These are phyloP conservation scores for Apiospora aurea DNA, from an alignment of 2,329 filamentous ascomycete species.

Conservation along the genomic window DNA sequence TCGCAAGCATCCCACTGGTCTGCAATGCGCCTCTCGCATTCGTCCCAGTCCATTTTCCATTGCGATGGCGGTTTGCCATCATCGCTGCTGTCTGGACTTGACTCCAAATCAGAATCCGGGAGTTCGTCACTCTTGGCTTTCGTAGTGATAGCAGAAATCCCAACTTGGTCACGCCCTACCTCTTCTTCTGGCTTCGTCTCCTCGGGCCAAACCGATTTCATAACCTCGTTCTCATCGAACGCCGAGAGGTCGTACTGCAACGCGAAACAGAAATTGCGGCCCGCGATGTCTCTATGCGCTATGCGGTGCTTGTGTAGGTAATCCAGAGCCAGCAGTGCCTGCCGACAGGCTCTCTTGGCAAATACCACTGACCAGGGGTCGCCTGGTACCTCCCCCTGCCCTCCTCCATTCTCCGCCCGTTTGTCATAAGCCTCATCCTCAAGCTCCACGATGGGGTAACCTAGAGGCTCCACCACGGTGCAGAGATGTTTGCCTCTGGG, in stretches of 20 bases:
- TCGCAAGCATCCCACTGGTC: constrained; percentile 10
- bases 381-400: not conserved
- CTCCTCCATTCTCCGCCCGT: not conserved
- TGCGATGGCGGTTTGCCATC: not conserved
- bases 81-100: not conserved
- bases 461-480: not conserved
- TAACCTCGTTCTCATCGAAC: not conserved
- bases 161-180: not conserved
- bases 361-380: not conserved
- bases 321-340: not conserved
- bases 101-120: not conserved
- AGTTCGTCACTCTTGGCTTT: not conserved
- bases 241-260: constrained; percentile 12
- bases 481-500: constrained; percentile 1
- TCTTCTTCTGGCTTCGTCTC: not conserved
- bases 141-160: not conserved
- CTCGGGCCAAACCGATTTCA: constrained; percentile 5
- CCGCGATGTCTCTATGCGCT: not conserved
- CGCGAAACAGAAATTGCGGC: not conserved
- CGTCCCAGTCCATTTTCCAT: not conserved
- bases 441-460: not conserved
- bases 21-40: constrained; percentile 19
- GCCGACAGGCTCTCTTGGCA: not conserved
- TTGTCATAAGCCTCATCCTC: not conserved
- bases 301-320: not conserved